Evolutionary conservation across 1,139 yeast species (phyloP).

Genomic region (Saccharomyces hybrid): DNA sequence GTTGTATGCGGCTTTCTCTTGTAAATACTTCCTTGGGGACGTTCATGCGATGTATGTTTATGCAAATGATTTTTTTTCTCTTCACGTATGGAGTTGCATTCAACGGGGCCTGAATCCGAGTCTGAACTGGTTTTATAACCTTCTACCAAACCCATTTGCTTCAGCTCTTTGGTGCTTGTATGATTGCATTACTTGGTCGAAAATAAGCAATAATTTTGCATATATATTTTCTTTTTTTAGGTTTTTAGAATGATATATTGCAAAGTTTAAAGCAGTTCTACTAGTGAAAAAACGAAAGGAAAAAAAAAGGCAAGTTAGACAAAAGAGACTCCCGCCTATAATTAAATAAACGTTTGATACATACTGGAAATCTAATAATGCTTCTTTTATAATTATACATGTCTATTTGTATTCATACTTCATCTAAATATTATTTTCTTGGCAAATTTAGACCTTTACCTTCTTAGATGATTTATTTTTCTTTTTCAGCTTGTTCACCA

Average conservation of each 20-base stretch:
- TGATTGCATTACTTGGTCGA: neutral
- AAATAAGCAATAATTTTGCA: neutral
- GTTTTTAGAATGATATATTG: no score
- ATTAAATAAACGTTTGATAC: neutral
- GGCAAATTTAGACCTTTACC: neutral
- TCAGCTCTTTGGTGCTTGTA: neutral
- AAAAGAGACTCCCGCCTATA: no score
- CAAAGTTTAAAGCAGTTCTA: no score
- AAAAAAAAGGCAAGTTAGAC: no score
- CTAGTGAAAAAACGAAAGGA: no score
- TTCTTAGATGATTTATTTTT: constrained; percentile 14
- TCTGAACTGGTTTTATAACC: constrained; percentile 18
- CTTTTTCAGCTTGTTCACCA: constrained; percentile 27
- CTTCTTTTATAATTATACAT: neutral
- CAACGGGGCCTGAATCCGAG: constrained; percentile 1
- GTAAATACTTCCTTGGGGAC: neutral
- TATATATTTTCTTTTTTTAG: neutral
- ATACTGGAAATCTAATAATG: neutral
- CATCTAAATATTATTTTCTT: neutral
- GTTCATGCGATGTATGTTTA: neutral
- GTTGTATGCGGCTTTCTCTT: constrained; percentile 9
- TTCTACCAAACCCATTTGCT: constrained; percentile 12
- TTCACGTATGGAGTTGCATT: neutral
- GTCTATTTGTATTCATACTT: neutral
- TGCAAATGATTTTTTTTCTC: neutral